Evolutionary conservation across 1,284 basidiomycete species (phyloP), one percentile per base, ranked within the genome.

Genomic region (Ustilago esculenta): DNA sequence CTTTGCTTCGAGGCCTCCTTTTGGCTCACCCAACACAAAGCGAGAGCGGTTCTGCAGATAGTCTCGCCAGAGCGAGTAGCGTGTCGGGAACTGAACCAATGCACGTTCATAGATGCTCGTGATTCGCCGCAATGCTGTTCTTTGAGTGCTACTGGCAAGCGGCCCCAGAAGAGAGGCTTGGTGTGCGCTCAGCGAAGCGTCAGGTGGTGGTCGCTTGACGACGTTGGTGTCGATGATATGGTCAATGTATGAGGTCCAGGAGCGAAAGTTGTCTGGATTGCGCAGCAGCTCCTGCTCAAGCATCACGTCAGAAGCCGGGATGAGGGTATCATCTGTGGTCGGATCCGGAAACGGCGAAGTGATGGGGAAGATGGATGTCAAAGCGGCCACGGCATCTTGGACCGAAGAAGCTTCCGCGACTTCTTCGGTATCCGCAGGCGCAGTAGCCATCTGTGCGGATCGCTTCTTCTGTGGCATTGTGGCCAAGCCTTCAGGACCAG

Each of bases 251-350:
- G 89, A 85, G 86, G 91, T 89, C 96, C 96, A 98, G 72, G 90
- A 88, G 27, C 92, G 88, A 81, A 94, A 91, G 56, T 94, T 96
- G 58, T 88, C 87, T 3, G 92, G 91, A 83, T 98, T 97, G 65
- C 92, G 88, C 29, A 94, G 85, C n/a, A 98, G 87, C 83, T 98
- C 95, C 83, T 98, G 94, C 84, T 98, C 96, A 37, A 92, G 88
- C 63, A 89, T 86, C 30, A 97, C 82, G 83, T 98, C 94, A 46
- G 87, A 86, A 25, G 88, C 83, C 3, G 89, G 86, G 71, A 98
- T 86, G 48, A 98, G 86, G 55, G 89, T 85, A 15, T 90, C 86
- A 77, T 94, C 88, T 2, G 88, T 90, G 42, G 86, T 84, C 9
- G 94, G 93, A 8, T 87, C 90, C 11, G 95, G 95, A 44, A 90